A percentile compares a stretch with the other conserved stretches of the same genome.
Evolutionary conservation across 352 stramenopile species (phyloP).

Genomic region (Globisporangium alternatum): DNA sequence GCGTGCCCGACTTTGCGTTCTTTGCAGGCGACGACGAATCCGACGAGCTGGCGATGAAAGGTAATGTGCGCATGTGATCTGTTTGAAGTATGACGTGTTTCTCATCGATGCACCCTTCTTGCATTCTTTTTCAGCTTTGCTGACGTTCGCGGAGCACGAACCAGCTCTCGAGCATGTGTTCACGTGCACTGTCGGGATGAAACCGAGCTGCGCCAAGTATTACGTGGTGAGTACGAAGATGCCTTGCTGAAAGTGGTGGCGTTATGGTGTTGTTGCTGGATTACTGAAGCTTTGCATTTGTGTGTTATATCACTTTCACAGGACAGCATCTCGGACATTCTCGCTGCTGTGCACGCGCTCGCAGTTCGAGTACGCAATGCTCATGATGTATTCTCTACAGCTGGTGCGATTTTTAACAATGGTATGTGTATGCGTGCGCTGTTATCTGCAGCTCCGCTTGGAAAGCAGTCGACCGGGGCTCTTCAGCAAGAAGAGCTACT

Average conservation of each 20-base stretch:
- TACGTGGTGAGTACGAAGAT: conserved; percentile 74
- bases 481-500: conserved; percentile 18
- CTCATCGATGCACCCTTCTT: conserved; percentile 39
- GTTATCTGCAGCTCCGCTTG: conserved; percentile 18
- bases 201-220: conserved; percentile 93
- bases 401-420: neutral
- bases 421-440: neutral
- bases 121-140: conserved; percentile 36
- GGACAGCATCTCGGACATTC: conserved; percentile 55
- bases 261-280: neutral
- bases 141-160: conserved; percentile 36
- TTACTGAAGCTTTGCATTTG: neutral
- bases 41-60: conserved; percentile 90
- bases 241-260: neutral
- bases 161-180: conserved; percentile 59
- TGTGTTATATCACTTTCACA: conserved; percentile 9
- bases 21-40: conserved; percentile 97
- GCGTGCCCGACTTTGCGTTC: conserved; percentile 92
- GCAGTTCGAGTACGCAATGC: conserved; percentile 37
- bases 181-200: conserved; percentile 97
- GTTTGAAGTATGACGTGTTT: too few species aligned
- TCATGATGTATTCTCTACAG: neutral
- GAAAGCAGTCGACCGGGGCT: conserved; percentile 13
- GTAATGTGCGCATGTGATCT: conserved; percentile 19
- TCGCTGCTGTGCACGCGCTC: conserved; percentile 48